These are phyloP conservation scores for Sporothrix curviconia DNA, from an alignment of 2,329 filamentous ascomycete genomes.

Conservation along the genomic window DNA sequence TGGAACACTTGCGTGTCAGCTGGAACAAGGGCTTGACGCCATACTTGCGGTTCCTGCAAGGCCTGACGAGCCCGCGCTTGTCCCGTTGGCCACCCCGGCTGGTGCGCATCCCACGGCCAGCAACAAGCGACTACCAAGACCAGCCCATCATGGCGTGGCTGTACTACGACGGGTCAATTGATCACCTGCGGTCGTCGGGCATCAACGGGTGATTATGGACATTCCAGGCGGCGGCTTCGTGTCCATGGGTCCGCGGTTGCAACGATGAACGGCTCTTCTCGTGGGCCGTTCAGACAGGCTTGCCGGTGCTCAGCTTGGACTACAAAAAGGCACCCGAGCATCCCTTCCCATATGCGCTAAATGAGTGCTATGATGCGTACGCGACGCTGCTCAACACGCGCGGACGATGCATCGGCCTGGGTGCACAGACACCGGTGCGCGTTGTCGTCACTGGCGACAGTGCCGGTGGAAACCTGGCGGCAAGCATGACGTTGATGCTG, in stretches of 20 bases:
- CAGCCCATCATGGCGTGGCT: slow-evolving; percentile 74
- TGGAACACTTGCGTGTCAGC: slow-evolving; percentile 83
- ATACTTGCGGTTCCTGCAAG: slow-evolving; percentile 68
- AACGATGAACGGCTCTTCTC: slow-evolving; percentile 90
- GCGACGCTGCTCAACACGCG: slow-evolving; percentile 63
- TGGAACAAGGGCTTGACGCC: slow-evolving; percentile 95
- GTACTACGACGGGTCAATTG: slow-evolving; percentile 83
- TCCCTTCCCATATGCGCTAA: slow-evolving; percentile 77
- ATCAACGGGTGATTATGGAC: slow-evolving; percentile 68
- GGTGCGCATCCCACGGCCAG: slow-evolving; percentile 76
- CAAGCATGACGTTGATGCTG: slow-evolving; percentile 81
- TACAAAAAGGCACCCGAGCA: slow-evolving; percentile 83
- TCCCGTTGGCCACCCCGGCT: slow-evolving; percentile 75
- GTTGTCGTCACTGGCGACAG: slow-evolving; percentile 74
- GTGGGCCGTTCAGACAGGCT: slow-evolving; percentile 81
- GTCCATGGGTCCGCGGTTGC: slow-evolving; percentile 88
- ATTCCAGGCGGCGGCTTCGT: slow-evolving; percentile 93
- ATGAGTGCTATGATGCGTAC: slow-evolving; percentile 85
- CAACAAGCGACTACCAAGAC: slow-evolving; percentile 73
- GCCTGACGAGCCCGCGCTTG: slow-evolving; percentile 67
- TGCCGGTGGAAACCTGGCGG: slow-evolving; percentile 73
- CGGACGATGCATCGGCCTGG: slow-evolving; percentile 71
- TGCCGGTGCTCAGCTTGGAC: slow-evolving; percentile 87
- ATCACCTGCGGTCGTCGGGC: slow-evolving; percentile 55
- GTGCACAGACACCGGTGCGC: slow-evolving; percentile 57